Evolutionary conservation across 306 rosid genomes (phyloP), one percentile per base, ranked within the genome.

Genomic region (Alnus glutinosa): DNA sequence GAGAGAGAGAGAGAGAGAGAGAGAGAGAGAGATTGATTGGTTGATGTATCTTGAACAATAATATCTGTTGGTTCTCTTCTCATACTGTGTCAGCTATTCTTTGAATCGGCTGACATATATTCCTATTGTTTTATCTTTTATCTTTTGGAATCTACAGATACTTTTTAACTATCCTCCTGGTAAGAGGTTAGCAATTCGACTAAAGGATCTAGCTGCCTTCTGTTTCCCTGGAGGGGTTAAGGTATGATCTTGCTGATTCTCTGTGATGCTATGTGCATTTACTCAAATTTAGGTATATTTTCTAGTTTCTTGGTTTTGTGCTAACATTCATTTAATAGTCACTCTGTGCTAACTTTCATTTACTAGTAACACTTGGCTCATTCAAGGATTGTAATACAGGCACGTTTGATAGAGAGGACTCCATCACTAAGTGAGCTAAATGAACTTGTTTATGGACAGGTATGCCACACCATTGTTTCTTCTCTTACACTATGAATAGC

Each of bases 401-500:
- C 98, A 75, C 82, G 84, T 74, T 51, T 95, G 78, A 68, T 95
- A 91, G 98, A 92, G 92, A 92, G 93, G 86, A 89, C 96, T 66
- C 97, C 98, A 19, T 95, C 98, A 71, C 85, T 95, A 49, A 95
- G 98, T 89, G 98, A 91, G 55, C 87, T 95, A 52, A 95, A 95
- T 79, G 91, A 91, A 87, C 82, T 95, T 90, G 91, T 95, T 73
- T 95, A 92, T 73, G 98, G 97, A 71, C 98, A 95, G 98, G 98
- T 95, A 86, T 71, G 82, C 75, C 51, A 66, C 67, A 23, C 30
- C 58, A 34, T 58, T 70, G 74, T 83, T 66, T 83, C 23, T 13
- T 30, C 64, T 62, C 76, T 44, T 48, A 44, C 78, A 70, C 77
- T 69, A 42, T 54, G 34, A 75, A 63, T 23, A 64, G 42, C 19